Conservation (phyloP, 1,284 basidiomycete species). For the Neotropicomus parvogracilis region DNA sequence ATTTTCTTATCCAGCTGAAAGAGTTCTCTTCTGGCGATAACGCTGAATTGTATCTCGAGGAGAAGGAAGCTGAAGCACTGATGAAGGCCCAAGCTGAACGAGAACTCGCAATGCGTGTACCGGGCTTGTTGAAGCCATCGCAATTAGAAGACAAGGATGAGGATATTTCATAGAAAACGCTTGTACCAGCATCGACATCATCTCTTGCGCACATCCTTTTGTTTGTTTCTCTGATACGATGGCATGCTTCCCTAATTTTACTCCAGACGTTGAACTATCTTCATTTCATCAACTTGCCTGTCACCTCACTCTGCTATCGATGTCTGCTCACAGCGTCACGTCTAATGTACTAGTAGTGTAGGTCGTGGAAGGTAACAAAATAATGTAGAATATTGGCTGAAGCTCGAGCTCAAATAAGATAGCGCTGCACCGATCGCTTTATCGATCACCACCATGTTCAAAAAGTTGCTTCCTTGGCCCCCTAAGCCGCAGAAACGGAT, state of each 20-base stretch:
- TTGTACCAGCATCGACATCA: slow-evolving; percentile 1
- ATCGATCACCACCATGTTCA: slow-evolving; percentile 32
- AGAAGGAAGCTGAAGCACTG: slow-evolving; percentile 86
- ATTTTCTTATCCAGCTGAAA: slow-evolving; percentile 89
- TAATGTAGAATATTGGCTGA: slow-evolving; percentile 30
- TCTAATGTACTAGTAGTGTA: slow-evolving; percentile 41
- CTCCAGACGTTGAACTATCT: slow-evolving; percentile 28
- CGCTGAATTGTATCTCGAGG: slow-evolving; percentile 87
- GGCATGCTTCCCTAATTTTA: slow-evolving; percentile 22
- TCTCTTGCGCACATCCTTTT: slow-evolving; percentile 11
- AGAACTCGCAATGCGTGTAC: slow-evolving; percentile 88
- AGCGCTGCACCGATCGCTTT: slow-evolving; percentile 1
- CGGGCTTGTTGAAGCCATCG: slow-evolving; percentile 97
- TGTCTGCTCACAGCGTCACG: slow-evolving; percentile 29
- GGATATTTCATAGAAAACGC: slow-evolving; percentile 55
- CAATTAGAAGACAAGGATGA: slow-evolving; percentile 91
- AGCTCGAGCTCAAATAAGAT: slow-evolving; percentile 16
- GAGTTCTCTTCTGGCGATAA: slow-evolving; percentile 81
- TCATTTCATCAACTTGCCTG: slow-evolving; percentile 23
- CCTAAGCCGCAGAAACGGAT: neutral
- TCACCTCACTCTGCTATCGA: slow-evolving; percentile 33
- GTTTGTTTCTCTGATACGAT: slow-evolving; percentile 18
- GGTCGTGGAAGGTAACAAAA: slow-evolving; percentile 27
- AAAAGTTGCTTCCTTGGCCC: slow-evolving; percentile 23
- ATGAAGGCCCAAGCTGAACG: slow-evolving; percentile 73